phyloP scores from a whole-genome alignment of 1,139 yeast species.

The Debaryomyces sp. region DNA sequence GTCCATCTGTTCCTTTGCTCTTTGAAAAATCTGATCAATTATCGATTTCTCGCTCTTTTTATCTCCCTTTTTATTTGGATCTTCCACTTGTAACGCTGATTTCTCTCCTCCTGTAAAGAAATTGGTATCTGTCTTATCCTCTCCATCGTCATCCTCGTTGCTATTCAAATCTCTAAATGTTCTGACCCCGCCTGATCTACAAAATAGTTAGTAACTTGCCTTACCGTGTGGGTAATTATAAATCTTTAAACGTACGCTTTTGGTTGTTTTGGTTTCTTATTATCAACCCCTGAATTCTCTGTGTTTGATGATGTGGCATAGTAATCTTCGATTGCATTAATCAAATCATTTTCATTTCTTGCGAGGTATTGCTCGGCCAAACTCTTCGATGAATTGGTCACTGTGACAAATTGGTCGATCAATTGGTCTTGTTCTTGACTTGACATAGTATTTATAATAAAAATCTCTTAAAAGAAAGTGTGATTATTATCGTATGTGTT shows the following conservation, averaged over 20 bases:
- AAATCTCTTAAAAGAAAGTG: background rate
- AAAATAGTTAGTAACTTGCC: constrained; percentile 2
- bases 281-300: constrained; percentile 7
- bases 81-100: constrained; percentile 90
- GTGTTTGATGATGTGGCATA: constrained; percentile 24
- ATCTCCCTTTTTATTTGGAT: constrained; percentile 70
- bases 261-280: constrained; percentile 2
- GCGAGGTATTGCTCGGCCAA: constrained; percentile 48
- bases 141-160: constrained; percentile 54
- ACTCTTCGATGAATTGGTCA: constrained; percentile 39
- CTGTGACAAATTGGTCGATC: constrained; percentile 55
- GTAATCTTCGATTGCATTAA: constrained; percentile 47
- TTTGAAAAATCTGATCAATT: constrained; percentile 48
- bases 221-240: background rate
- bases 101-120: constrained; percentile 96
- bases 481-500: background rate
- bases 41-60: constrained; percentile 48
- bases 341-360: constrained; percentile 40
- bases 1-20: constrained; percentile 46
- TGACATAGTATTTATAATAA: constrained; percentile 18
- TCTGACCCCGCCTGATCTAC: constrained; percentile 31
- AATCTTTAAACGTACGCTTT: constrained; percentile 10
- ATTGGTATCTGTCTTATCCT: constrained; percentile 68
- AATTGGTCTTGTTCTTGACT: constrained; percentile 21
- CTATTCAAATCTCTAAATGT: constrained; percentile 56